Evolutionary conservation across 495 filamentous ascomycete species (phyloP), one percentile per base, ranked within the genome.

Genomic region (Friedmanniomyces simplex): DNA sequence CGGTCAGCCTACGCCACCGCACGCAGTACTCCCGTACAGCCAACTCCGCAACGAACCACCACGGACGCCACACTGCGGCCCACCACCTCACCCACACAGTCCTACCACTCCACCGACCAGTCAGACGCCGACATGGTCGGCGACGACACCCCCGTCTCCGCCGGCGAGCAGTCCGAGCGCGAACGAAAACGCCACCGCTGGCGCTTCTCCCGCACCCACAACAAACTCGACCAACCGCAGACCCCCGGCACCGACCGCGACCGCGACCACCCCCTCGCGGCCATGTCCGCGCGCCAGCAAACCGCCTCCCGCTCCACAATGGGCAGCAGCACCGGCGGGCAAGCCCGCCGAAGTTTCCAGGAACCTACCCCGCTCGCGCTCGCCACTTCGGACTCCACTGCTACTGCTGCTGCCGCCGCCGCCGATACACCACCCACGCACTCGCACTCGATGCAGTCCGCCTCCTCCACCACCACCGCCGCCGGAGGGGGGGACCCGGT

Each of bases 161-260:
- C 37, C 6, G 36, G 37, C 1, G 34, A 51, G 1, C 16, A 46
- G 57, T 83, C 83, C 1, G 81, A 82, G 22, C 79, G 79, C 59
- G 82, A 86, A 55, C 84, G 80, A 67, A 85, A 81, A 63, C 80
- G 77, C 58, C 63, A 74, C 55, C 77, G 84, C 37, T 95, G 89
- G 89, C 77, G 88, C 24, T 79, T 91, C 52, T 88, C 84, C 5
- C 69, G 73, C 2, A 72, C 76, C 1, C 63, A 75, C 4, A 72
- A 78, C 74, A 66, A 80, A 68, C 70, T 81, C 70, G 74, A 79
- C 76, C 68, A 82, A 42, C 49, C 28, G 28, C 36, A 49, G 41
- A 10, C 42, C 3, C 24, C 30, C 14, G 28, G 18, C 20, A 22
- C 32, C n/a, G 22, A 24, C 10, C 28, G 37, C 7, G 21, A 24